A percentile compares a stretch with the other conserved stretches of the same genome.
phyloP scores from a whole-genome alignment of 352 stramenopile genomes.

The Phytopythium ostracodes region DNA sequence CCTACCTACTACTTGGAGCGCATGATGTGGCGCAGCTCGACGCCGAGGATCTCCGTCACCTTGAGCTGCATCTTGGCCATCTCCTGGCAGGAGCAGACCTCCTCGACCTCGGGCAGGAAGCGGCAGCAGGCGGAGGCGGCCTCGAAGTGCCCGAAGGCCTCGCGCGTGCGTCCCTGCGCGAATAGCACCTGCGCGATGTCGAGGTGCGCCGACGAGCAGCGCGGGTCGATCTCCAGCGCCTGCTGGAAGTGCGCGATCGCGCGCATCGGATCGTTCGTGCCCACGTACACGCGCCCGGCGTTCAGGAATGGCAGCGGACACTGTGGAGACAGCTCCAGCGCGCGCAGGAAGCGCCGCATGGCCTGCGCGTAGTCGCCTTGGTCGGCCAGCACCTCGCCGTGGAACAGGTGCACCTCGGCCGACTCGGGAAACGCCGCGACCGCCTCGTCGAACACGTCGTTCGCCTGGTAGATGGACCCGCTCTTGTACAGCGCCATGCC shows the following conservation, averaged over 20 bases:
- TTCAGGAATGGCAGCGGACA: slow-evolving; percentile 84
- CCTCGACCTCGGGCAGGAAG: slow-evolving; percentile 80
- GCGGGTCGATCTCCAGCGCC: slow-evolving; percentile 67
- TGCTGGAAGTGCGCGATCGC: slow-evolving; percentile 82
- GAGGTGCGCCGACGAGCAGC: slow-evolving; percentile 76
- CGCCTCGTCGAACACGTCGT: slow-evolving; percentile 77
- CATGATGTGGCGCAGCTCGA: slow-evolving; percentile 86
- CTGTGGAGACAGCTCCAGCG: slow-evolving; percentile 67
- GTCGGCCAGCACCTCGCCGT: slow-evolving; percentile 78
- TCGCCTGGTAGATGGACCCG: slow-evolving; percentile 74
- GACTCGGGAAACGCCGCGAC: slow-evolving; percentile 60
- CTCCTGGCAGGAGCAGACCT: slow-evolving; percentile 66
- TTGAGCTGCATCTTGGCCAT: slow-evolving; percentile 87
- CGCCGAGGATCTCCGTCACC: slow-evolving; percentile 79
- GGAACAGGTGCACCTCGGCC: slow-evolving; percentile 77
- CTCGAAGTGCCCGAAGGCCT: slow-evolving; percentile 79
- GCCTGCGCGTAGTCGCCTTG: slow-evolving; percentile 78
- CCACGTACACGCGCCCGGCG: slow-evolving; percentile 75
- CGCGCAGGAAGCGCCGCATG: slow-evolving; percentile 73
- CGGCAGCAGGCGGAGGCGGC: slow-evolving; percentile 63
- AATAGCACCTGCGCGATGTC: slow-evolving; percentile 87
- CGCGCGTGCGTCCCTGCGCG: slow-evolving; percentile 61
- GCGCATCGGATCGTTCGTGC: slow-evolving; percentile 75
- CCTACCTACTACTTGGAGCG: slow-evolving; percentile 50
- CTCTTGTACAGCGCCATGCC: slow-evolving; percentile 87